A percentile compares a stretch with the other conserved stretches of the same genome.
phyloP scores from a whole-genome alignment of 1,284 basidiomycete species.

The Ceratobasidium papillatum region DNA sequence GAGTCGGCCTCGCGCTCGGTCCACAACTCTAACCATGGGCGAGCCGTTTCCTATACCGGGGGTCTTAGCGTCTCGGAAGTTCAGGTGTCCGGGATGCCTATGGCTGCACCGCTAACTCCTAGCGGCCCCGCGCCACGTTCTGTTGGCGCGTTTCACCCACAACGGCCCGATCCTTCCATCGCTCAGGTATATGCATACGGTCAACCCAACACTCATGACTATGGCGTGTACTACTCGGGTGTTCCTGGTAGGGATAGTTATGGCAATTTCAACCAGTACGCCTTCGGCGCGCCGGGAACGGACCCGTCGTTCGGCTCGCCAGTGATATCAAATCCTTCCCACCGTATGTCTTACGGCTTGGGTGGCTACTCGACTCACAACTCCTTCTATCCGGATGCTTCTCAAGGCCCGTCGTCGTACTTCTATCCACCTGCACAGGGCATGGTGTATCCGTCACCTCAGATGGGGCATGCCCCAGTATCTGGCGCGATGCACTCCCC shows the following conservation, averaged over 20 bases:
- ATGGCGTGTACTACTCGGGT: conserved; percentile 34
- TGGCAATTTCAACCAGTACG: conserved; percentile 49
- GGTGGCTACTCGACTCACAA: conserved; percentile 42
- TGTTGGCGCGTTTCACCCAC: conserved; percentile 15
- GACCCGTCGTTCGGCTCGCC: conserved; percentile 65
- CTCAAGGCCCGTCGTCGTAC: conserved; percentile 62
- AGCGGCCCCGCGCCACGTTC: conserved; percentile 5
- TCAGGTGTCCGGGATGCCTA: conserved; percentile 29
- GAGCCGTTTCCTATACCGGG: conserved; percentile 32
- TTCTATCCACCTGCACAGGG: conserved; percentile 67
- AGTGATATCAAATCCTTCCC: conserved; percentile 53
- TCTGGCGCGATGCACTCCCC: conserved; percentile 55
- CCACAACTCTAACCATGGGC: conserved; percentile 21
- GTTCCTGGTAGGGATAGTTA: conserved; percentile 20
- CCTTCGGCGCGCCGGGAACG: conserved; percentile 57
- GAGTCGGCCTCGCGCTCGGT: conserved; percentile 51
- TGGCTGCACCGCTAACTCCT: conserved; percentile 15
- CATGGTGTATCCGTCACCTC: conserved; percentile 61
- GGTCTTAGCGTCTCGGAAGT: conserved; percentile 24
- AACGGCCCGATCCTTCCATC: conserved; percentile 28
- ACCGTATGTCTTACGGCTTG: conserved; percentile 33
- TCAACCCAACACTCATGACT: conserved; percentile 48
- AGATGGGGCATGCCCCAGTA: conserved; percentile 30
- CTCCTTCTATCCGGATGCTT: conserved; percentile 61
- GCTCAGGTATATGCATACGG: conserved; percentile 58